Evolutionary conservation across 495 filamentous ascomycete species (phyloP).

Genomic region (Annulohypoxylon stygium): DNA sequence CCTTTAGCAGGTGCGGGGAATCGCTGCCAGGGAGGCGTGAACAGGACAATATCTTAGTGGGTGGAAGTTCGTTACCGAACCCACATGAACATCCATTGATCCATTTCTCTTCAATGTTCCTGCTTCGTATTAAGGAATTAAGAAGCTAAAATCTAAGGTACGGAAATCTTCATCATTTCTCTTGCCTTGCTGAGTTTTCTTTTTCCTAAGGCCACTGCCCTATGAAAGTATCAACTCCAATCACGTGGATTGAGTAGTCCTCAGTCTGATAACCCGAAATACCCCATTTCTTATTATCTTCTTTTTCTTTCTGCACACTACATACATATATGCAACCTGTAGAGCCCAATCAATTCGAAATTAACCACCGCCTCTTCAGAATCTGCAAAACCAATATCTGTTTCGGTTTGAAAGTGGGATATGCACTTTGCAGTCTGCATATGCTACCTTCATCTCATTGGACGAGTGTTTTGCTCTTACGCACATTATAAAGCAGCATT

Average conservation of each 20-base stretch:
- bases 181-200: not conserved
- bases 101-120: not conserved
- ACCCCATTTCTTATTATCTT: not conserved
- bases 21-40: not conserved
- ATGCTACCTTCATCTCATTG: slow-evolving; percentile 12
- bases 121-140: not conserved
- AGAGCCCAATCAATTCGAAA: slow-evolving; percentile 1
- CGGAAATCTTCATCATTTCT: not conserved
- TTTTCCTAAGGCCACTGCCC: not conserved
- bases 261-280: not conserved
- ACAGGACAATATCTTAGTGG: not conserved
- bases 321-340: not conserved
- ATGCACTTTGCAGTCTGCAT: slow-evolving; percentile 4
- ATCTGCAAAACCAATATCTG: slow-evolving; percentile 9
- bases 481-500: slow-evolving; percentile 28
- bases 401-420: slow-evolving; percentile 16
- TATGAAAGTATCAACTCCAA: slow-evolving; percentile 23
- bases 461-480: slow-evolving; percentile 15
- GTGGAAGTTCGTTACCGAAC: slow-evolving; percentile 17
- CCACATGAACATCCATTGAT: not conserved
- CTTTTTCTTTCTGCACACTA: not conserved
- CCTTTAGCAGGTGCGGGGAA: slow-evolving; percentile 14
- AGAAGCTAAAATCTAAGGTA: not conserved
- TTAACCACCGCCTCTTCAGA: slow-evolving; percentile 6
- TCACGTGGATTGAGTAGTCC: slow-evolving; percentile 22